Base-by-base conservation (phyloP, 2,329 filamentous ascomycete species). In the Aspergillus udagawae region DNA sequence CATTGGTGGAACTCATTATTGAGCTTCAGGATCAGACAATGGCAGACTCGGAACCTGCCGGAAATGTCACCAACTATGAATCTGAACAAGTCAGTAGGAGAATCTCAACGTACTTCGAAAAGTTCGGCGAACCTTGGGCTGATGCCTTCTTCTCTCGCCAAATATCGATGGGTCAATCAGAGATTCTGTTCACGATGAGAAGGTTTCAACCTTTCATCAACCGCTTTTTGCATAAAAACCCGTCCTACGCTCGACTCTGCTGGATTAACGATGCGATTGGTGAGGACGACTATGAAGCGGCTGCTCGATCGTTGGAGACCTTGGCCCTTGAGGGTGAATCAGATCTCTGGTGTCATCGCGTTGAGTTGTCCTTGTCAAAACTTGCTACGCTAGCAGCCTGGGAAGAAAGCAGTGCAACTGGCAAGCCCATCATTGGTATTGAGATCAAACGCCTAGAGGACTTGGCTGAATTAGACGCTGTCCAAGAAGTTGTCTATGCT, bases 191-290 rank as follows among this genome's bases (percentile, higher is more conserved):
- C 42, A 82, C 65, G 66, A 81, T 69, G 90, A 90, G 58, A 80
- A 87, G 86, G 55, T 89, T 92, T 66, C 86, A 86, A 63, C 77
- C 83, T 52, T 88, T 86, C 67, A 83, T 96, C 55, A 96, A 91
- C 0, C 81, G 82, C 52, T 99, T 92, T 67, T 80, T 99, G 50
- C 85, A 90, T 45, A 86, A 84, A 55, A 84, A 86, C 61, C 83
- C 86, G 0, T 82, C 86, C 60, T 85, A 91, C 60, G 87, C 88
- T 28, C 91, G 91, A 66, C 81, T 99, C 48, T 87, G 88, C 51
- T 99, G 94, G 94, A 96, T 99, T 76, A 95, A 99, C 70, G 92
- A 97, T 70, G 83, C 97, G 7, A 81, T 86, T 59, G 82, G 84
- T 25, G 90, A 94, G 69, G 82, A 86, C 57, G 86, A 96, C 65